A percentile compares a stretch with the other conserved stretches of the same genome.
phyloP scores from a whole-genome alignment of 192 early-diverging fungal genomes.

The Umbelopsis sp. region DNA sequence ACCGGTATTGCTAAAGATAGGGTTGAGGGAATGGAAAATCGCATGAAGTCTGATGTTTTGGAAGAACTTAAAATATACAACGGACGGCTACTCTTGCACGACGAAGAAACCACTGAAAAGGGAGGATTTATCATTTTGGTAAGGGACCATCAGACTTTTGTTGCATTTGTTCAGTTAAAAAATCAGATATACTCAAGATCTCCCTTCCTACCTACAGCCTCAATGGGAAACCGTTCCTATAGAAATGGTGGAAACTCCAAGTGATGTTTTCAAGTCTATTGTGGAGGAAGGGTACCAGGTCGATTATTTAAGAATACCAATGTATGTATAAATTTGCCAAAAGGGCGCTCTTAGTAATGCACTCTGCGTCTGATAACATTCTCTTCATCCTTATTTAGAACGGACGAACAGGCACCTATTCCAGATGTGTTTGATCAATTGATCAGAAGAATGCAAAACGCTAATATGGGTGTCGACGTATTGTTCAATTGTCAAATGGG shows the following conservation, averaged over 20 bases:
- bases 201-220: neutral
- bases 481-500: conserved; percentile 77
- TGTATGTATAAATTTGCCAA: conserved; percentile 37
- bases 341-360: too few species aligned
- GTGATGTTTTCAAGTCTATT: conserved; percentile 58
- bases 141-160: neutral
- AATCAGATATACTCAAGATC: neutral
- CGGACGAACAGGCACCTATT: conserved; percentile 70
- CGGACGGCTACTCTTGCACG: conserved; percentile 58
- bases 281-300: conserved; percentile 54
- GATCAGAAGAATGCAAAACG: conserved; percentile 45
- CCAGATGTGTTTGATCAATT: conserved; percentile 68
- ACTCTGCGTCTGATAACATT: too few species aligned
- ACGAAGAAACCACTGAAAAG: conserved; percentile 47
- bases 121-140: conserved; percentile 55
- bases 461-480: conserved; percentile 40
- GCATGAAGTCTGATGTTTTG: conserved; percentile 59
- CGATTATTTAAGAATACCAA: conserved; percentile 61
- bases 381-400: conserved; percentile 24
- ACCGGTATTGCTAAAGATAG: conserved; percentile 64
- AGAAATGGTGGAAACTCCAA: conserved; percentile 58
- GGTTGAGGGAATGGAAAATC: conserved; percentile 64
- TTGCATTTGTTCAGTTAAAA: neutral
- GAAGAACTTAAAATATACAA: conserved; percentile 51
- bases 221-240: conserved; percentile 57